These are phyloP conservation scores for Juncus inflexus DNA, from an alignment of 176 grass and related monocot genomes.

Conservation along the genomic window DNA sequence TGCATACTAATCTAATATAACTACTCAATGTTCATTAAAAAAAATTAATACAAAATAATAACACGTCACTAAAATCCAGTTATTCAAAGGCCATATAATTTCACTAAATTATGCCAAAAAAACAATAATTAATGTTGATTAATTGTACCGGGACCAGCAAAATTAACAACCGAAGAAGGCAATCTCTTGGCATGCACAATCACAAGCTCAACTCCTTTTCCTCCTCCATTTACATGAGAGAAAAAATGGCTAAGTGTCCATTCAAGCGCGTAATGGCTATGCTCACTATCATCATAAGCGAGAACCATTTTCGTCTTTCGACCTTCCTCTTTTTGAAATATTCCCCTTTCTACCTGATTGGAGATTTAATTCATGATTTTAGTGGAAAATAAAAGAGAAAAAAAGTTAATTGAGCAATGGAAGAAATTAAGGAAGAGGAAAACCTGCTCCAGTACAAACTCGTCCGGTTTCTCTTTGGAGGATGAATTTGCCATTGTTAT, in stretches of 20 bases:
- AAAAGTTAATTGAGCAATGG: no score
- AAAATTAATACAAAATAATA: no score
- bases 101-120: no score
- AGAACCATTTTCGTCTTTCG: constrained; percentile 28
- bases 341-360: constrained; percentile 4
- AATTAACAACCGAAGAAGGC: not conserved
- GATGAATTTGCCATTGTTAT: constrained; percentile 15
- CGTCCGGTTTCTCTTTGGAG: not conserved
- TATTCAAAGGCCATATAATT: no score
- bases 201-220: constrained; percentile 24
- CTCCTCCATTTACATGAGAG: constrained; percentile 5
- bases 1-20: no score
- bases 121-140: not conserved
- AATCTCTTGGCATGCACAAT: constrained; percentile 25
- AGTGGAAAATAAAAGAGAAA: no score
- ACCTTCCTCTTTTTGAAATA: constrained; percentile 12
- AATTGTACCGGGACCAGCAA: constrained; percentile 24
- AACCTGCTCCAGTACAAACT: not conserved
- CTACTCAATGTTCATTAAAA: no score
- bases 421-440: no score
- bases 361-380: no score
- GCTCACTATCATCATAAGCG: constrained; percentile 30
- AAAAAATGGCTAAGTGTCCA: constrained; percentile 34
- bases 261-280: constrained; percentile 29
- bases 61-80: no score